Percentiles rank a stretch among this genome's conserved stretches.
phyloP scores from a whole-genome alignment of 768 basidiomycete species.

The Trametes villosa region DNA sequence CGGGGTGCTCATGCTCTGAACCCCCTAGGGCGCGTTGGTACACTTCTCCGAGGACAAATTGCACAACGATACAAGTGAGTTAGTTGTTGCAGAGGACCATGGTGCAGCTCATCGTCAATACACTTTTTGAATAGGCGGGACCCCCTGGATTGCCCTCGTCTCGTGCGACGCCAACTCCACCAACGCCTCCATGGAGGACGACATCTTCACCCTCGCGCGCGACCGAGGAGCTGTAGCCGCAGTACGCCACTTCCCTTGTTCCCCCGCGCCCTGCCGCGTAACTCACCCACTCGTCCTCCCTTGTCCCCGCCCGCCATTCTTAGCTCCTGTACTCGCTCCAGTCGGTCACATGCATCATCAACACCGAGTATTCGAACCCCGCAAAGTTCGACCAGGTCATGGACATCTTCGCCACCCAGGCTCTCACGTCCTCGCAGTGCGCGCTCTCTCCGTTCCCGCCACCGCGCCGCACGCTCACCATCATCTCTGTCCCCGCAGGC shows the following conservation, averaged over 20 bases:
- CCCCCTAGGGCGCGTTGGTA: slow-evolving; percentile 72
- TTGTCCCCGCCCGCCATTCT: neutral
- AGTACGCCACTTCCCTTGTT: slow-evolving; percentile 45
- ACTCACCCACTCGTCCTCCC: neutral
- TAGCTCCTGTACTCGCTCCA: slow-evolving; percentile 80
- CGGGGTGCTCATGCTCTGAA: neutral
- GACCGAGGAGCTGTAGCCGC: slow-evolving; percentile 82
- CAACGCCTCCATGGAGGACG: slow-evolving; percentile 56
- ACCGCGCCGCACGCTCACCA: neutral
- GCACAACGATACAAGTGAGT: slow-evolving; percentile 51
- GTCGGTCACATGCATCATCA: slow-evolving; percentile 76
- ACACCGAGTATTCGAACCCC: slow-evolving; percentile 67
- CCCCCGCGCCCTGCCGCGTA: too few species aligned
- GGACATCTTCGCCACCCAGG: slow-evolving; percentile 78
- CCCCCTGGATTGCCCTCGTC: slow-evolving; percentile 92
- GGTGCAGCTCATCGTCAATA: neutral
- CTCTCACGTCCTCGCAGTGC: slow-evolving; percentile 32
- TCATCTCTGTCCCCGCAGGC: slow-evolving; percentile 34
- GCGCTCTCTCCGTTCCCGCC: neutral
- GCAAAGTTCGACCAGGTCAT: slow-evolving; percentile 69
- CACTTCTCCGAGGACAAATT: slow-evolving; percentile 75
- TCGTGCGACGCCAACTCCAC: slow-evolving; percentile 83
- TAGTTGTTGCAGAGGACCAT: neutral
- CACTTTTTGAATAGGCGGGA: slow-evolving; percentile 47
- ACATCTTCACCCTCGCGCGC: slow-evolving; percentile 83